Evolutionary conservation across 23 red algal species (phyloP), one percentile per base, ranked within the genome.

Genomic region (Gracilaria caudata): DNA sequence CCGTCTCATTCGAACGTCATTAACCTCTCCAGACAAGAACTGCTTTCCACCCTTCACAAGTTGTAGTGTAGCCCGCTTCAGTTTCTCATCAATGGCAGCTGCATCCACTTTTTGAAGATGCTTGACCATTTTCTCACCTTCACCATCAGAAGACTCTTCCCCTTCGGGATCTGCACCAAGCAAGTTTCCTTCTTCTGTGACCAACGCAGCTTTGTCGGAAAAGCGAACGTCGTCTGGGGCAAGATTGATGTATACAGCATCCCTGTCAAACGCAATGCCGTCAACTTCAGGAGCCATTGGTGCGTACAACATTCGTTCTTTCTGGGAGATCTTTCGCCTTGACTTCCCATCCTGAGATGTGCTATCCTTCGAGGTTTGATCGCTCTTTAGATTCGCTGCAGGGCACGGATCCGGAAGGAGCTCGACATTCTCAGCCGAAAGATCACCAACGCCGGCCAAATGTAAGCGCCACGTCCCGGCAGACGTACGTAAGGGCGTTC

Each of bases 251-350:
- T 99, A 99, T 12, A 95, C 82, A 10, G 97, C 97, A 57, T 99
- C 97, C 25, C 86, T 65, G 70, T 99, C 97, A 64, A 93, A 99
- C 11, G 87, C 59, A 57, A 99, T 90, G n/a, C 97, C 97, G 43
- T 95, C 93, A 17, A 99, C 83, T 55, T 95, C 93, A 41, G 85
- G 60, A 11, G 87, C 91, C 97, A 99, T 99, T 10, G 97, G 97
- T 9, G 97, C 97, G 47, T 99, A 88, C 32, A 99, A 25, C 38
- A 94, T 60, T 20, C 97, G 68, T 71, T 99, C 97, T 39, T 82
- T 95, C 36, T 84, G 68, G 54, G 56, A 63, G 20, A 99, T 56
- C 64, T 63, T 88, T 47, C 95, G 53, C 61, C 66, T 74, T 32
- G 60, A 54, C 63, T 95, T 95, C 34, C 66, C 29, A 44, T 83